A percentile compares a stretch with the other conserved stretches of the same genome.
phyloP scores from a whole-genome alignment of 139 green algal genomes.

The Eudorina sp. region DNA sequence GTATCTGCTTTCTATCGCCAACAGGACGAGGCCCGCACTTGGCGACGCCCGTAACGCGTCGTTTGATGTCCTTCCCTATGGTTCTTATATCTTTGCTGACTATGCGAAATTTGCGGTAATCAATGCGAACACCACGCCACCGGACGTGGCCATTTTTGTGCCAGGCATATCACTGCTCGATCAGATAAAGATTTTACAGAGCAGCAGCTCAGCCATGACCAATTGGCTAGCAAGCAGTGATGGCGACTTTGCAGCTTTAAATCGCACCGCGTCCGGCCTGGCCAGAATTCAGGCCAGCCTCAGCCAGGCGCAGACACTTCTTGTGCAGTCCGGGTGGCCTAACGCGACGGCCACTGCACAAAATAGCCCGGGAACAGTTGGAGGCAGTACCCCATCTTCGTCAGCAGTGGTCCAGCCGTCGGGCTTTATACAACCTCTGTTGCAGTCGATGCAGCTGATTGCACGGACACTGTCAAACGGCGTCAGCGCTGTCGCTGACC shows the following conservation, averaged over 20 bases:
- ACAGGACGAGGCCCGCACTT: background rate
- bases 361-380: background rate
- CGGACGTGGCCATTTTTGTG: too few relatives aligned
- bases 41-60: background rate
- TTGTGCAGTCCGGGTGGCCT: background rate
- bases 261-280: background rate
- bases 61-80: background rate
- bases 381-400: background rate
- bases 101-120: too few relatives aligned
- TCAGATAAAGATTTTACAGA: too few relatives aligned
- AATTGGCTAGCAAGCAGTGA: background rate
- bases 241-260: background rate
- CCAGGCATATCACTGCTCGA: too few relatives aligned
- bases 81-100: background rate
- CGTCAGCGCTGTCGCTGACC: background rate
- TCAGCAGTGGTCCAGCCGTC: background rate
- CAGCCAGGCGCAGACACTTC: background rate
- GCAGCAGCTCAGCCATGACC: too few relatives aligned
- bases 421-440: background rate
- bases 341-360: background rate
- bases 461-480: background rate
- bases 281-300: background rate
- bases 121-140: too few relatives aligned
- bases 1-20: background rate
- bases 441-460: background rate